phyloP scores from a whole-genome alignment of 331 rosid species.

The Pyrus hybrid region DNA sequence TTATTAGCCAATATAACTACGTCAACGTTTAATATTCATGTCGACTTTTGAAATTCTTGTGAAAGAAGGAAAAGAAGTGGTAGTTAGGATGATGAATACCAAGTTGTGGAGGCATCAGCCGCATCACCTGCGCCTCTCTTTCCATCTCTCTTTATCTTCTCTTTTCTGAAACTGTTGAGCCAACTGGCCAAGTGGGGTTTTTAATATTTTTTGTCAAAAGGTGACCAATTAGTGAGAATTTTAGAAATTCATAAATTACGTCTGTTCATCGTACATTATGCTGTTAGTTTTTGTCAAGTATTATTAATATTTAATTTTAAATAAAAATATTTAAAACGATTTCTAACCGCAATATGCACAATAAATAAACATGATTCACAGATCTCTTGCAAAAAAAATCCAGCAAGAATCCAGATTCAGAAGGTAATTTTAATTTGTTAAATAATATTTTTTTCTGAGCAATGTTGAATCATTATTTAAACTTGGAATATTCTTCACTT shows the following conservation, averaged over 20 bases:
- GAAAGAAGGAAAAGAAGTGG: background rate
- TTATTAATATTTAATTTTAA: no score
- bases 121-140: background rate
- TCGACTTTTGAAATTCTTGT: background rate
- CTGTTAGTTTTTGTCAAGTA: fast-evolving
- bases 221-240: no score
- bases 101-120: background rate
- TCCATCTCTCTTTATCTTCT: background rate
- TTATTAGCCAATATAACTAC: background rate
- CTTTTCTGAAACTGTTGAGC: background rate
- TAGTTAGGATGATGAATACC: background rate
- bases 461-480: no score
- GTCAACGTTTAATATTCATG: background rate
- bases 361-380: no score
- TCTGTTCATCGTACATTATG: fast-evolving
- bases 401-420: fast-evolving
- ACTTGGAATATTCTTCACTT: no score
- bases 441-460: no score
- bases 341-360: fast-evolving
- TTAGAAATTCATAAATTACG: fast-evolving
- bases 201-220: no score
- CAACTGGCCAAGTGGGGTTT: background rate
- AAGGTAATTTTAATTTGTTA: no score
- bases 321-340: no score
- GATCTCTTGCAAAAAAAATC: no score